Base-by-base conservation (phyloP, 371 early-diverging fungal genomes). In the Saksenaea oblongispora region DNA sequence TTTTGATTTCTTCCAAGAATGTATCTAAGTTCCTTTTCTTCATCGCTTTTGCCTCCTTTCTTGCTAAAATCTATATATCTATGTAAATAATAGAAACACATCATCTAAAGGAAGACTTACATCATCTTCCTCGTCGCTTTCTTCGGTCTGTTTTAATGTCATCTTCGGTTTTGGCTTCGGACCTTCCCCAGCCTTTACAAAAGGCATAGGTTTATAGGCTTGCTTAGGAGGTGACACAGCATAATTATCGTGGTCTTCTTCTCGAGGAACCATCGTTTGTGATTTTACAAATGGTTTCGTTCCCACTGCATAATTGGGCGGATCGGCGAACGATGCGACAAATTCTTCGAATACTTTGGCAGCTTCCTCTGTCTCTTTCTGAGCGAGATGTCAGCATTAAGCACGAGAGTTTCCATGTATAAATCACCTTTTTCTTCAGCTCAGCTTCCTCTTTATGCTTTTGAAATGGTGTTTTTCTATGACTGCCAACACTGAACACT, bases 1-100 rank as follows among this genome's bases (percentile, higher is more conserved):
- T 83, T 83, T 93, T 94, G 56, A 95, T 82, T 61, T 93, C 93
- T 66, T 94, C 91, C 31, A 95, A 67, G 61, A 94, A 95, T 2
- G 87, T 75, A 67, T 95, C 95, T 68, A 95, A 66, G 54, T 95
- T 91, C 39, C 93, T 86, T 69, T 91, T 93, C 72, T 89, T 87
- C 56, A 76, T 80, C 15, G 82, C 70, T 53, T 82, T 79, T 24
- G 79, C 70, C 34, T 73, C 71, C 13, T 66, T 74, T 17, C 62
- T 37, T 47, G 70, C 65, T 14, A 66, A 56, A 41, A 64, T 66
- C 72, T 79, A 14, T 3, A 42, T 35, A 27, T 26, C 58, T 31
- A 54, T 31, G 42, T 56, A 54, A 4, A 17, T n/a, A 36, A 42
- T 15, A 44, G 13, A 24, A 7, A 5, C 3, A 26, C n/a, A 61